phyloP scores from a whole-genome alignment of 495 filamentous ascomycete species.

The Bombardia bombarda region DNA sequence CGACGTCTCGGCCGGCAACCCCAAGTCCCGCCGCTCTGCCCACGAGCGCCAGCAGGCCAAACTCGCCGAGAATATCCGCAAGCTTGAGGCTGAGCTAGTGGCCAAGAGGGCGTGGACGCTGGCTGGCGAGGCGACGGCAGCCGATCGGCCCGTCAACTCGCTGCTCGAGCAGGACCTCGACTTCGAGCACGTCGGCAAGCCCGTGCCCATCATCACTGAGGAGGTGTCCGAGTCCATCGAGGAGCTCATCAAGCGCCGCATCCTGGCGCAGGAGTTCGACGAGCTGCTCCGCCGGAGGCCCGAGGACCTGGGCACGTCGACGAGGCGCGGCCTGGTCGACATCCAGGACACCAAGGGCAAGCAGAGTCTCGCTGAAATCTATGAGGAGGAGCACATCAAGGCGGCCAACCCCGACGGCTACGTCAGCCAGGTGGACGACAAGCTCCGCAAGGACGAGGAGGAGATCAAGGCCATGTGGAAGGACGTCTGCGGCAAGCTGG shows the following conservation, averaged over 20 bases:
- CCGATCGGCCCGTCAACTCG: constrained; percentile 78
- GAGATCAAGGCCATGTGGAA: constrained; percentile 82
- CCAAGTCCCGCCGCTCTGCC: constrained; percentile 55
- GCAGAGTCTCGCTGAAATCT: constrained; percentile 83
- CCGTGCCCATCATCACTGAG: constrained; percentile 88
- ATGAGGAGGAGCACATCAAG: constrained; percentile 85
- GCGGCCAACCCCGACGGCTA: constrained; percentile 70
- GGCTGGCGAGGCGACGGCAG: constrained; percentile 77
- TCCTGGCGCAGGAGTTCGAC: constrained; percentile 86
- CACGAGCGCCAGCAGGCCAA: constrained; percentile 83
- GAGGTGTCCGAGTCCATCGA: constrained; percentile 90
- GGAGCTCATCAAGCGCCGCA: constrained; percentile 87
- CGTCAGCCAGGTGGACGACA: constrained; percentile 72
- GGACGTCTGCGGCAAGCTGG: constrained; percentile 70
- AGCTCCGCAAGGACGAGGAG: constrained; percentile 70
- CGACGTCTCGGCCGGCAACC: constrained; percentile 47
- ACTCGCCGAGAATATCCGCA: constrained; percentile 80
- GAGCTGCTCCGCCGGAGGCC: constrained; percentile 82
- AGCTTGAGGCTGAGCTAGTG: constrained; percentile 80
- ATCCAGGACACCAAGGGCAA: constrained; percentile 81
- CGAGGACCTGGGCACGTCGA: constrained; percentile 48
- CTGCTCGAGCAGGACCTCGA: constrained; percentile 92
- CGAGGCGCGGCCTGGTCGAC: constrained; percentile 63
- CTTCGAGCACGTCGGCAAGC: constrained; percentile 93
- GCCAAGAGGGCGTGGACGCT: constrained; percentile 89